A percentile compares a stretch with the other conserved stretches of the same genome.
Conservation (phyloP, 1,284 basidiomycete species). For the Ustilago nuda region DNA sequence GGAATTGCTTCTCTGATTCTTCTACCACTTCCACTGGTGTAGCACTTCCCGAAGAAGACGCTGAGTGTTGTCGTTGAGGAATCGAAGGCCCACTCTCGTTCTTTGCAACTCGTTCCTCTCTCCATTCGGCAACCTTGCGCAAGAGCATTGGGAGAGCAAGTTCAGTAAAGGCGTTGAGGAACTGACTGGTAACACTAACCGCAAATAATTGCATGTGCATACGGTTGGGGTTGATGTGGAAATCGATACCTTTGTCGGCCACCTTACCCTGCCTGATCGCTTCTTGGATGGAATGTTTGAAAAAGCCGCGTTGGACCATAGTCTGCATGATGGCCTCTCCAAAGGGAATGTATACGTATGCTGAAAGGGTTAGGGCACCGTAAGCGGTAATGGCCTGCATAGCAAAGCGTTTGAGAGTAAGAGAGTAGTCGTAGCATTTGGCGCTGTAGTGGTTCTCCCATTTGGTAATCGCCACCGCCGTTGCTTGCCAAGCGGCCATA, state of each 20-base stretch:
- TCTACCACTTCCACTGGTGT: conserved; percentile 23
- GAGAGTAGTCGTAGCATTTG: conserved; percentile 79
- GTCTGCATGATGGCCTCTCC: conserved; percentile 64
- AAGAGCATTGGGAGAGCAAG: conserved; percentile 77
- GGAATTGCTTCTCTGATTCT: conserved; percentile 77
- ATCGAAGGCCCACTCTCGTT: neutral
- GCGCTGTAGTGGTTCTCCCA: conserved; percentile 82
- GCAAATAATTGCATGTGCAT: conserved; percentile 94
- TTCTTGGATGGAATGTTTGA: conserved; percentile 49
- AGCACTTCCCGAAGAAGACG: conserved; percentile 21
- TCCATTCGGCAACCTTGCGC: conserved; percentile 70
- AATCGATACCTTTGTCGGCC: conserved; percentile 48
- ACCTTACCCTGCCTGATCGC: conserved; percentile 58
- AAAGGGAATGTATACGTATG: conserved; percentile 69
- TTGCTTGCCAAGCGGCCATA: conserved; percentile 79
- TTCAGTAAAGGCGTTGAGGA: conserved; percentile 83
- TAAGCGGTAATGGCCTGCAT: conserved; percentile 90
- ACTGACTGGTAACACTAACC: conserved; percentile 91
- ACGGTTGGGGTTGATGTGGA: conserved; percentile 73
- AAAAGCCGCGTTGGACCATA: conserved; percentile 60
- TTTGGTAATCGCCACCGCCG: conserved; percentile 79
- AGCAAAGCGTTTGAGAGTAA: conserved; percentile 92
- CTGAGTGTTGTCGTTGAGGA: conserved; percentile 11
- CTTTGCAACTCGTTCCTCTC: conserved; percentile 27
- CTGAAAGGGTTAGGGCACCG: conserved; percentile 69